Percentiles rank a stretch among this genome's conserved stretches.
Conservation (phyloP, 345 rosid species). For the Microthlaspi erraticum region DNA sequence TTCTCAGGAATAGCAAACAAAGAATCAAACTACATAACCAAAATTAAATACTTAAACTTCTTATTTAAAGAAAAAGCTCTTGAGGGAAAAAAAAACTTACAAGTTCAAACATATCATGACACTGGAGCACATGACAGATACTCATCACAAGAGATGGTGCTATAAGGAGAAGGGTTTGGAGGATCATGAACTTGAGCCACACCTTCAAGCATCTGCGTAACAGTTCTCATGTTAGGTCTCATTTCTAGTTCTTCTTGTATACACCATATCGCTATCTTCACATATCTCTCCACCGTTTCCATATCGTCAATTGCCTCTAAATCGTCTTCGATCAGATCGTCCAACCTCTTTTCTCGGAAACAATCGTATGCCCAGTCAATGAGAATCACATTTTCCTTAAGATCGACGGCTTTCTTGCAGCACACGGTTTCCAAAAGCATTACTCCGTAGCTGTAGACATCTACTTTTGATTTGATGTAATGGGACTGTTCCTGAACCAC, state of each 20-base stretch:
- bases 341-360: conserved; percentile 36
- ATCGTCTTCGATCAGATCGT: conserved; percentile 43
- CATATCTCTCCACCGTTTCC: conserved; percentile 45
- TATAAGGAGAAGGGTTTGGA: conserved; percentile 31
- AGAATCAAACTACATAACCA: too few species aligned
- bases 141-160: background rate
- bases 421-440: conserved; percentile 47
- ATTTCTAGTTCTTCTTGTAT: conserved; percentile 55
- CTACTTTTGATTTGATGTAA: conserved; percentile 46
- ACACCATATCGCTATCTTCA: conserved; percentile 62
- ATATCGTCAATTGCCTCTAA: conserved; percentile 49
- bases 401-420: conserved; percentile 44
- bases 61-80: too few species aligned
- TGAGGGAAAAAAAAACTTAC: too few species aligned
- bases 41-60: too few species aligned
- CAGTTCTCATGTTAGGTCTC: conserved; percentile 53
- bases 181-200: conserved; percentile 39
- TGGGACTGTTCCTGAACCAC: conserved; percentile 54
- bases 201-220: conserved; percentile 52
- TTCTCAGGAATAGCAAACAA: too few species aligned
- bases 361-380: conserved; percentile 59
- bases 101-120: too few species aligned
- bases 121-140: conserved; percentile 3
- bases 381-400: conserved; percentile 21
- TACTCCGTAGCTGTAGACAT: conserved; percentile 48